Evolutionary conservation across 768 basidiomycete genomes (phyloP), one percentile per base, ranked within the genome.

Genomic region (Lactarius hatsudake): DNA sequence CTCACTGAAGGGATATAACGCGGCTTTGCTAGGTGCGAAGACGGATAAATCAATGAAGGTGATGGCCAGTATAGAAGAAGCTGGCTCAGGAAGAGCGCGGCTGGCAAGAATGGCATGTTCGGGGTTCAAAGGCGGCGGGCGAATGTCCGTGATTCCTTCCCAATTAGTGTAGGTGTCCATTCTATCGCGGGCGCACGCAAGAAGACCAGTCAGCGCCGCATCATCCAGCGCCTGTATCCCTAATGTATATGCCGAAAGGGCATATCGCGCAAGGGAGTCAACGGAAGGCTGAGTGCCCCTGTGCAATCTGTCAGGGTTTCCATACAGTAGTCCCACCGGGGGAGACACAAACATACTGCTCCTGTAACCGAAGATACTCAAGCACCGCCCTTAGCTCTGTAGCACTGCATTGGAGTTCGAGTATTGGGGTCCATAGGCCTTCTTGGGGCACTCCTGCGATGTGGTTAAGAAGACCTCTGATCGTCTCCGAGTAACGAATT

Each of bases 31-130:
- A 18, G 30, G 13, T 26, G 26, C 32, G 34, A 68, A 62, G 23
- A 69, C 15, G 0, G 65, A 68, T 15, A 48, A 34, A 45, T 69
- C 68, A 38, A 69, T n/a, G 32, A 69, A 69, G 53, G 66, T 61
- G 18, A 63, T 18, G 48, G 62, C 9, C 38, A 69, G 59, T 17
- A 64, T 64, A 42, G 59, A 63, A 26, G 59, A 64, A 28, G 62
- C 66, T 34, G 66, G 66, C 0, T 60, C 66, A 7, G 66, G 62
- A 12, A 67, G 66, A 28, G 58, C 43, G 23, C 66, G 66, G 15
- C 51, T 17, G 6, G 66, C 66, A 10, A 63, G 66, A 18, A 67
- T 60, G 20, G 66, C 58, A 38, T 61, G 62, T 23, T 30, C 42
- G 15, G 66, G 59, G 28, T 36, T 40, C 42, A 67, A 34, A 17